A percentile compares a stretch with the other conserved stretches of the same genome.
These are phyloP conservation scores for Gossypium turneri DNA, from an alignment of 345 rosid species.

Conservation along the genomic window DNA sequence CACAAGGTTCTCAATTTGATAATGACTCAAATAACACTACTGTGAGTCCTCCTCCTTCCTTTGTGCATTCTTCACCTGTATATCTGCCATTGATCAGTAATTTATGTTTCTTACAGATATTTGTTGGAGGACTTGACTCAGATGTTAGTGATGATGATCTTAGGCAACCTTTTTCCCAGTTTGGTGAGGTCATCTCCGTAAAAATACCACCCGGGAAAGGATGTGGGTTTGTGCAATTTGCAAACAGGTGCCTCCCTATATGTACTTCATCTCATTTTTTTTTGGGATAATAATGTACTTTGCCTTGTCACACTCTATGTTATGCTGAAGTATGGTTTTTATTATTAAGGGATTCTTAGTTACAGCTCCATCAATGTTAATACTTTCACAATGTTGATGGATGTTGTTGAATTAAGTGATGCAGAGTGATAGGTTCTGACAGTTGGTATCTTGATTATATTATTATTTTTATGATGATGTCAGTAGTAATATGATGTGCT, in stretches of 20 bases:
- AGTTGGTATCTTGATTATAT: not conserved
- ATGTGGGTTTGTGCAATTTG: conserved; percentile 86
- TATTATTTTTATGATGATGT: not conserved
- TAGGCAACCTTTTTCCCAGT: conserved; percentile 72
- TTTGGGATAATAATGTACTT: not conserved
- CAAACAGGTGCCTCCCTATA: conserved; percentile 47
- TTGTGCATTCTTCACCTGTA: conserved; percentile 2
- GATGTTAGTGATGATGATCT: conserved; percentile 81
- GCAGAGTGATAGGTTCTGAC: not conserved
- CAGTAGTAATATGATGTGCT: conserved; percentile 13
- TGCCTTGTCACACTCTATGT: too few species aligned
- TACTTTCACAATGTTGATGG: not conserved
- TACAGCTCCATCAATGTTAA: not conserved
- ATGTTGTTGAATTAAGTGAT: not conserved
- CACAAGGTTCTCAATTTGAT: conserved; percentile 62
- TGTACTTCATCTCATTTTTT: not conserved
- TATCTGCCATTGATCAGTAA: conserved; percentile 14
- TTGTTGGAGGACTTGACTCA: conserved; percentile 93
- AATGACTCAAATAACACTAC: conserved; percentile 74
- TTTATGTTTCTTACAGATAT: conserved; percentile 50
- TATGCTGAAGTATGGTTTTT: not conserved
- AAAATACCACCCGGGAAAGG: conserved; percentile 90
- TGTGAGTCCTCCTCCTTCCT: conserved; percentile 47
- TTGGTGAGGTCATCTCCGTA: conserved; percentile 83
- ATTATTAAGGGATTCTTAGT: not conserved